Conservation (phyloP, 805 yeast species). For the Wickerhamiella kurtzmanii region DNA sequence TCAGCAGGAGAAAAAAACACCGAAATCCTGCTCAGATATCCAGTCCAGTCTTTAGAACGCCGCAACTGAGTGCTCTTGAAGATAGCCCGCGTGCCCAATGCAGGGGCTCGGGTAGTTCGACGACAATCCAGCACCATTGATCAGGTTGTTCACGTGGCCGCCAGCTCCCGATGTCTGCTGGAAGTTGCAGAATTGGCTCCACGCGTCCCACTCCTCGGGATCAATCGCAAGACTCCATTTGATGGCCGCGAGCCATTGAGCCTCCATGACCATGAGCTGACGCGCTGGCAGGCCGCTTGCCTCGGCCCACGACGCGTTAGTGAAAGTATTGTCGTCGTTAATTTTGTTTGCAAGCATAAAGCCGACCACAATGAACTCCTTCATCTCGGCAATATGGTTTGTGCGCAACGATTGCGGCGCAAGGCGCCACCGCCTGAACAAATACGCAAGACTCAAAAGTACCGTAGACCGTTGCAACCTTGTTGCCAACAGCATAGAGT, state of each 20-base stretch:
- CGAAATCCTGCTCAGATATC: background rate
- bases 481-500: constrained; percentile 69
- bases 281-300: constrained; percentile 71
- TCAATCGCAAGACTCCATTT: constrained; percentile 12
- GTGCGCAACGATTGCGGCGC: constrained; percentile 17
- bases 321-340: constrained; percentile 92
- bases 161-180: background rate
- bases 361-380: constrained; percentile 39
- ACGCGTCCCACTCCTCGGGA: constrained; percentile 8
- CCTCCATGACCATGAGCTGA: constrained; percentile 54
- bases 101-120: background rate
- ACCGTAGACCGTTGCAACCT: constrained; percentile 76
- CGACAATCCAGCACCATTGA: too few species aligned
- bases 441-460: constrained; percentile 62
- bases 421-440: constrained; percentile 45
- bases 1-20: background rate
- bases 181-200: constrained; percentile 9
- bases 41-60: constrained; percentile 11
- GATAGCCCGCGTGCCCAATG: constrained; percentile 1
- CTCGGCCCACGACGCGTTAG: constrained; percentile 88
- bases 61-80: constrained; percentile 10
- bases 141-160: too few species aligned
- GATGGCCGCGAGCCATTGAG: constrained; percentile 41
- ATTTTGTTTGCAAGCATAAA: constrained; percentile 82
- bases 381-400: background rate